Evolutionary conservation across 1,139 yeast species (phyloP).

Genomic region (Kurtzmaniella quercitrusa): DNA sequence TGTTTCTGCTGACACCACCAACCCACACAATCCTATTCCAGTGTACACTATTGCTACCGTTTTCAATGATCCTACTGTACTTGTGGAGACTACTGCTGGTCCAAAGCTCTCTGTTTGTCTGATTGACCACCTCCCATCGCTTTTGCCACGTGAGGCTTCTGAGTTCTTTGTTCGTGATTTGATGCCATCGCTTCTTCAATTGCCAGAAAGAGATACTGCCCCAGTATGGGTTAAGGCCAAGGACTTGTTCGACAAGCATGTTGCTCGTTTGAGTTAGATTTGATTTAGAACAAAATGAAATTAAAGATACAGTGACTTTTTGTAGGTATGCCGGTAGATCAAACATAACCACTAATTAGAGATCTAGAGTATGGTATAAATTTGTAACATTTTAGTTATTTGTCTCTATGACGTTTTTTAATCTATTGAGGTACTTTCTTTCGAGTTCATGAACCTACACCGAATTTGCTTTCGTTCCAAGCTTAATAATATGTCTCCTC

Average conservation of each 20-base stretch:
- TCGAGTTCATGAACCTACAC: no score
- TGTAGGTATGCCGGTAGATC: no score
- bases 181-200: constrained; percentile 79
- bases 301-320: no score
- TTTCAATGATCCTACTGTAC: constrained; percentile 85
- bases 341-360: no score
- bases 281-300: no score
- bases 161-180: constrained; percentile 85
- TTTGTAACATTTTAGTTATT: no score
- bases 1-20: constrained; percentile 97
- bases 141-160: constrained; percentile 94
- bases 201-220: constrained; percentile 75
- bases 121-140: constrained; percentile 94
- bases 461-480: no score
- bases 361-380: no score
- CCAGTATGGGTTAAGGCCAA: constrained; percentile 93
- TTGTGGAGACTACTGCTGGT: constrained; percentile 71
- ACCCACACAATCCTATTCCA: constrained; percentile 97
- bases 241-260: constrained; percentile 77
- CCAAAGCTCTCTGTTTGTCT: constrained; percentile 88
- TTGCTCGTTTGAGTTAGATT: constrained; percentile 45
- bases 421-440: no score
- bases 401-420: no score
- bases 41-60: constrained; percentile 87
- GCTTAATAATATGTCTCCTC: neutral